Percentiles rank a stretch among this genome's conserved stretches.
Conservation (phyloP, 305 asterid genomes). For the Lippia alba region DNA sequence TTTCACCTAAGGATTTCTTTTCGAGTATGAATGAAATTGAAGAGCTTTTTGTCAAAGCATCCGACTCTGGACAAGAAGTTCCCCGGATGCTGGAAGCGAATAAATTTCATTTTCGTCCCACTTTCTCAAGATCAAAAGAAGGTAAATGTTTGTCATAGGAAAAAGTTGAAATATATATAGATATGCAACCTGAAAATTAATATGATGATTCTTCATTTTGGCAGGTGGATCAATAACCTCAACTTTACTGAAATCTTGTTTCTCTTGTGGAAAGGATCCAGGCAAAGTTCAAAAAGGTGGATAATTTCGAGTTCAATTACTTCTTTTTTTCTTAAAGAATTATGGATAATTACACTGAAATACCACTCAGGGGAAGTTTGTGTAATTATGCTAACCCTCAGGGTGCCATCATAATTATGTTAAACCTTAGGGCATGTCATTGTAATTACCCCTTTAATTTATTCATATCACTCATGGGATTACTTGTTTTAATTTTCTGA, state of each 20-base stretch:
- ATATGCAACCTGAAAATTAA: constrained; percentile 1
- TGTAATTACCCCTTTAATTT: background rate
- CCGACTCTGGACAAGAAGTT: constrained; percentile 72
- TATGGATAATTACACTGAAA: background rate
- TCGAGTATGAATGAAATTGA: constrained; percentile 65
- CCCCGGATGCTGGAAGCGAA: constrained; percentile 79
- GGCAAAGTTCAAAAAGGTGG: constrained; percentile 61
- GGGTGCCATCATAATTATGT: too few relatives aligned
- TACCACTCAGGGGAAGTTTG: too few relatives aligned
- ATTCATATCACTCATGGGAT: constrained; percentile 4
- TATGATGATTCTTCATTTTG: constrained; percentile 27
- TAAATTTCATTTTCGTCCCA: constrained; percentile 69
- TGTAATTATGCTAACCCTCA: too few relatives aligned
- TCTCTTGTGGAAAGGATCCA: constrained; percentile 70
- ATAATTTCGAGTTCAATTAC: constrained; percentile 15
- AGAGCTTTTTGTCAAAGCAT: constrained; percentile 60
- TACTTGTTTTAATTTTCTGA: constrained; percentile 11
- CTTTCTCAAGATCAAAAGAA: constrained; percentile 56
- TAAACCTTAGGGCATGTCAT: too few relatives aligned
- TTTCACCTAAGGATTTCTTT: constrained; percentile 64
- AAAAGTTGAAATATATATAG: too few relatives aligned
- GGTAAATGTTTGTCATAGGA: constrained; percentile 41
- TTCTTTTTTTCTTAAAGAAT: too few relatives aligned
- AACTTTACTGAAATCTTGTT: constrained; percentile 54
- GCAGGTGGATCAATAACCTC: constrained; percentile 54